These are phyloP conservation scores for Arachis hypogaea DNA, from an alignment of 306 rosid species.

Conservation along the genomic window DNA sequence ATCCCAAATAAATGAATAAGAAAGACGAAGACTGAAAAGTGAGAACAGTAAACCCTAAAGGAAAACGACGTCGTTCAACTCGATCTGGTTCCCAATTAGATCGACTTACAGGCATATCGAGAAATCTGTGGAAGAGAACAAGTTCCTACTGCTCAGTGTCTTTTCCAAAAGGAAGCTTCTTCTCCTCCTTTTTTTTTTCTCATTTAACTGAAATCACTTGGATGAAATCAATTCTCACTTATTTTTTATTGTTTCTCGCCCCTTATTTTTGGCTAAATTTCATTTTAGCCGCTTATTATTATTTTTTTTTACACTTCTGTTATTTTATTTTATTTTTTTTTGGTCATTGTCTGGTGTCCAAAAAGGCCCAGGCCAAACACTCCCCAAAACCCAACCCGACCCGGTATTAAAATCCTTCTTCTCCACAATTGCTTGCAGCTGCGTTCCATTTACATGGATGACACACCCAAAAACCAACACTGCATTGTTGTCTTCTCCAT, in stretches of 20 bases:
- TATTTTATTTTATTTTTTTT: no score
- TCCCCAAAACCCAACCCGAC: no score
- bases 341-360: no score
- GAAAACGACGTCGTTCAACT: neutral
- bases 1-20: neutral
- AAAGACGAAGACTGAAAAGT: neutral
- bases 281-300: no score
- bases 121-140: neutral
- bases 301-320: no score
- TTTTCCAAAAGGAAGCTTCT: neutral
- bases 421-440: no score
- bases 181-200: neutral
- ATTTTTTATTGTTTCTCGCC: neutral
- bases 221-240: neutral
- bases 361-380: no score
- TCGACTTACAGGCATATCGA: slow-evolving; percentile 52
- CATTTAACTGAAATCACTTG: neutral
- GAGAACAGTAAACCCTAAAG: slow-evolving; percentile 16
- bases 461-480: no score
- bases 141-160: neutral
- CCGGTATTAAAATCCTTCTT: no score
- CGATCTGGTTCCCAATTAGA: neutral
- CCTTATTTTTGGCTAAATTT: neutral
- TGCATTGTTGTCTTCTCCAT: no score
- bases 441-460: no score